These are phyloP conservation scores for Trifolium dubium DNA, from an alignment of 306 rosid genomes.

Conservation along the genomic window DNA sequence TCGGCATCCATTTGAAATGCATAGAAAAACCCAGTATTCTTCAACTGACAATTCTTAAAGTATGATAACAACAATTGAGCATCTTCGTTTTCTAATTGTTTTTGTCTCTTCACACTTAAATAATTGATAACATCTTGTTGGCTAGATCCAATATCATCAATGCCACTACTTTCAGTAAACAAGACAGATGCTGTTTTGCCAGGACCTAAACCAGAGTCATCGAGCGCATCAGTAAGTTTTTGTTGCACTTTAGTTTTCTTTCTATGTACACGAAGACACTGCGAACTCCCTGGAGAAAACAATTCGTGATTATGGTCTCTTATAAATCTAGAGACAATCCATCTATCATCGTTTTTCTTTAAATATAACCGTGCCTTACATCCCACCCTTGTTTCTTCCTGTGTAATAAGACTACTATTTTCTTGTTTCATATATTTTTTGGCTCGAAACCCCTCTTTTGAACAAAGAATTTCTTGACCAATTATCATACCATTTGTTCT, in stretches of 20 bases:
- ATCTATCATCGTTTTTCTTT: background rate
- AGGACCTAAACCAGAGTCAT: background rate
- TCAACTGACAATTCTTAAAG: background rate
- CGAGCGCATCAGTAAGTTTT: background rate
- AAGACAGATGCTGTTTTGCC: background rate
- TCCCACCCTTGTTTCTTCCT: background rate
- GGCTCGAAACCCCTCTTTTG: background rate
- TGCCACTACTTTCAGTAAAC: background rate
- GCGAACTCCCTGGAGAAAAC: background rate
- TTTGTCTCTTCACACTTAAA: background rate
- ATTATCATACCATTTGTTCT: background rate
- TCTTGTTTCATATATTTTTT: background rate
- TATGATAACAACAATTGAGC: conserved; percentile 1
- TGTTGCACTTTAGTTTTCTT: background rate
- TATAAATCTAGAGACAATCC: background rate
- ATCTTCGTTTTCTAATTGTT: background rate
- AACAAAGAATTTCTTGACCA: background rate
- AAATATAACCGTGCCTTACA: background rate
- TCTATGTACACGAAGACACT: background rate
- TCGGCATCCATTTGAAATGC: background rate
- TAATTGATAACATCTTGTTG: background rate
- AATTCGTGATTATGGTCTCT: background rate
- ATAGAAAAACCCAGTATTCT: background rate
- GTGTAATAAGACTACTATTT: background rate
- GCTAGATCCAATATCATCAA: background rate